phyloP scores from a whole-genome alignment of 2,329 filamentous ascomycete genomes.

The Colletotrichum sp. region DNA sequence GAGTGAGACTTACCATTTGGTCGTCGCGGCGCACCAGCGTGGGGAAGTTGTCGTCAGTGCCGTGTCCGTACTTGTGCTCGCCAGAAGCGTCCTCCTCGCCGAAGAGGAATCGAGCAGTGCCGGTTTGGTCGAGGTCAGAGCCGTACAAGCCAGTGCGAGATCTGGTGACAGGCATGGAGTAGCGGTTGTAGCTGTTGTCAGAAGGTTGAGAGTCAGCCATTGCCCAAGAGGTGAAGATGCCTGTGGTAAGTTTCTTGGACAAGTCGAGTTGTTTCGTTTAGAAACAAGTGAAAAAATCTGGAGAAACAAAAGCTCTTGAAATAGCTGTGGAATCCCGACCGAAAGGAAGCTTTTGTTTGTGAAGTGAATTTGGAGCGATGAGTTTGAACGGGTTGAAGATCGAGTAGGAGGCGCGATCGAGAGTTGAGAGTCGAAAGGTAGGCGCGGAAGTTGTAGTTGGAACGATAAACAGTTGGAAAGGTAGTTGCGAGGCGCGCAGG shows the following conservation, averaged over 20 bases:
- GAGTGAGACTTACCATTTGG: slow-evolving; percentile 54
- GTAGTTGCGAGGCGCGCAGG: neutral
- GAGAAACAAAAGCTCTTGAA: neutral
- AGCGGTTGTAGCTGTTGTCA: slow-evolving; percentile 75
- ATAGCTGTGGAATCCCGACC: neutral
- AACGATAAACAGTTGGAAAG: neutral
- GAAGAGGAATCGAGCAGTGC: slow-evolving; percentile 86
- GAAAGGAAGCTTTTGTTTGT: neutral
- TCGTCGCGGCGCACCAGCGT: slow-evolving; percentile 74
- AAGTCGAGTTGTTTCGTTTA: neutral
- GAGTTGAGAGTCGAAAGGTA: neutral
- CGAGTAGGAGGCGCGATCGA: neutral
- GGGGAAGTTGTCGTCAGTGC: slow-evolving; percentile 85
- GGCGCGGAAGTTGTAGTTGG: neutral
- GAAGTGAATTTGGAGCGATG: neutral
- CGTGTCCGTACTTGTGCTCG: slow-evolving; percentile 72
- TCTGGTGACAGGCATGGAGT: slow-evolving; percentile 88
- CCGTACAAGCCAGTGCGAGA: slow-evolving; percentile 72
- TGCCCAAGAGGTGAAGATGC: neutral
- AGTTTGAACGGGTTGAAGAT: neutral
- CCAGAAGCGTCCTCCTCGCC: slow-evolving; percentile 76
- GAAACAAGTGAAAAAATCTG: neutral
- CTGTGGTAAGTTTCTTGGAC: neutral
- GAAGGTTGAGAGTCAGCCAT: slow-evolving; percentile 21
- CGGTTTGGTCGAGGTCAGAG: slow-evolving; percentile 78